These are phyloP conservation scores for Tulasnella sp. DNA, from an alignment of 768 basidiomycete species.

Conservation along the genomic window DNA sequence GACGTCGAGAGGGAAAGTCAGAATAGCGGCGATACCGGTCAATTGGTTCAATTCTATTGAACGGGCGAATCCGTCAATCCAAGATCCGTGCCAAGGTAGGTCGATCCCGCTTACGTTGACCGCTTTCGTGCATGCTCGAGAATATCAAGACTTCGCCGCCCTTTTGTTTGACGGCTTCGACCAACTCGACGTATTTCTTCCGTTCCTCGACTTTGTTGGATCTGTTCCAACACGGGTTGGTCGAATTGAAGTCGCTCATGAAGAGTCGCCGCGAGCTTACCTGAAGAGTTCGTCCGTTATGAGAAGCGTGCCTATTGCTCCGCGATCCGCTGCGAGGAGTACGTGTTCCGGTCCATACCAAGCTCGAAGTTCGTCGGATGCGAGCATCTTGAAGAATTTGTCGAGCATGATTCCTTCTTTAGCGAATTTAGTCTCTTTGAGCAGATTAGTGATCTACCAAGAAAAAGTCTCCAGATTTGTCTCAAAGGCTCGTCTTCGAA, in stretches of 20 bases:
- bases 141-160: conserved; percentile 94
- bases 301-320: conserved; percentile 85
- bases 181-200: conserved; percentile 75
- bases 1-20: conserved; percentile 91
- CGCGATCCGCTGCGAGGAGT: conserved; percentile 77
- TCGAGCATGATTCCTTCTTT: conserved; percentile 86
- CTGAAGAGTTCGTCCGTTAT: conserved; percentile 94
- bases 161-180: conserved; percentile 77
- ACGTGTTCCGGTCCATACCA: conserved; percentile 99
- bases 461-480: background rate
- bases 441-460: conserved; percentile 50
- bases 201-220: conserved; percentile 67
- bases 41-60: conserved; percentile 82
- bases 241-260: background rate
- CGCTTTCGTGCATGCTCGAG: conserved; percentile 99
- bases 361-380: conserved; percentile 84
- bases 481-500: conserved; percentile 20
- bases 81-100: background rate
- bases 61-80: conserved; percentile 2
- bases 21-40: conserved; percentile 88
- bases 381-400: conserved; percentile 98
- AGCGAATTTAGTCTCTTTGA: conserved; percentile 95
- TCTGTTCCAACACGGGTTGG: conserved; percentile 30
- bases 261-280: conserved; percentile 30
- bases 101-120: conserved; percentile 67